Base-by-base conservation (phyloP, 2,329 filamentous ascomycete genomes). In the Colletotrichum falcatum region DNA sequence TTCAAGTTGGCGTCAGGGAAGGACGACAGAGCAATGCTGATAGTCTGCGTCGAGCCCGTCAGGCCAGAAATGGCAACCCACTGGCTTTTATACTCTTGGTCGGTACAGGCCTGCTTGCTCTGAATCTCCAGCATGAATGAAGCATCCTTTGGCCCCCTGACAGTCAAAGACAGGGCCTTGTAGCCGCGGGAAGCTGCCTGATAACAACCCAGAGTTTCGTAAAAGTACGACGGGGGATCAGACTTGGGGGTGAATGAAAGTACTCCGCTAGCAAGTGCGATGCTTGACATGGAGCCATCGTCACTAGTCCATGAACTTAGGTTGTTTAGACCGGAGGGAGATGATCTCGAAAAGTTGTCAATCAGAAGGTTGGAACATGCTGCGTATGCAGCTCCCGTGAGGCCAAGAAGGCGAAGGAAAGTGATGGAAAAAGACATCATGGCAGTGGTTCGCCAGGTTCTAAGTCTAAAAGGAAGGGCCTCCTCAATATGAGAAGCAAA, bases 201-300 rank as follows among this genome's bases (percentile, higher is more conserved):
- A 72, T 84, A 79, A 77, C 86, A 88, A 0, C 77, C 73, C 65
- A 88, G 83, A 1, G 82, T 84, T 75, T 87, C 86, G 74, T 88
- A 88, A 72, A 87, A 88, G 78, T 88, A 88, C n/a, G 85, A 84
- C 23, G 73, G 74, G 16, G 79, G 74, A 30, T 70, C 64, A 16
- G 42, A 12, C 71, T 82, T 85, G 39, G 85, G 84, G 14, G 81
- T 84, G 76, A 89, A 86, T 5, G 81, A 82, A 28, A 88, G 81
- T 39, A 83, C 81, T 61, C 83, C 83, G 30, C 78, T 77, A 23
- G 77, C 78, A 49, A 79, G 81, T 51, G 75, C 84, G 76, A 74
- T 82, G 76, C 71, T 76, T 8, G 77, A 79, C 80, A 86, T 87
- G 66, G 81, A 79, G 18, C 78, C 81, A 78, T 88, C 86, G 73